A percentile compares a stretch with the other conserved stretches of the same genome.
These are phyloP conservation scores for Zasmidium cellare DNA, from an alignment of 2,329 filamentous ascomycete genomes.

Conservation along the genomic window DNA sequence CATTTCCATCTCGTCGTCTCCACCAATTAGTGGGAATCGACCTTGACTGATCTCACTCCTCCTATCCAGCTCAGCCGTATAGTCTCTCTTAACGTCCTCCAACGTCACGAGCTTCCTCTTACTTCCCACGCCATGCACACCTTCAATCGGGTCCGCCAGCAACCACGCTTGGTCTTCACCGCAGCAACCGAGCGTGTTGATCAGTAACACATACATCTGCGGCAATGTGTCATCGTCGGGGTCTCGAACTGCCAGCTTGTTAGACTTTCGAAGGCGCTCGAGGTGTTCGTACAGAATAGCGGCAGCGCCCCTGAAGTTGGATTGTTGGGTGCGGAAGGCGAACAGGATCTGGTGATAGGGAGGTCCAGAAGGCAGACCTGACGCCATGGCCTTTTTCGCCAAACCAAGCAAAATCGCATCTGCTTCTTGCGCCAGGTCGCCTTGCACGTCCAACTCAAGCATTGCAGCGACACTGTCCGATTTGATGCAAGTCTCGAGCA, in stretches of 20 bases:
- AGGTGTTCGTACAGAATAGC: conserved; percentile 58
- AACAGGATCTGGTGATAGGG: conserved; percentile 90
- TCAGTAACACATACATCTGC: conserved; percentile 81
- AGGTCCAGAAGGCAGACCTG: conserved; percentile 37
- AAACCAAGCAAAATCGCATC: conserved; percentile 75
- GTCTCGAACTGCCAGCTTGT: conserved; percentile 25
- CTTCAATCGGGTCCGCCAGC: conserved; percentile 52
- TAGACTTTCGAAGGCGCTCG: conserved; percentile 45
- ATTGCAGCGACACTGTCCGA: conserved; percentile 43
- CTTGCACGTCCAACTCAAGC: conserved; percentile 74
- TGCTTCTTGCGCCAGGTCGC: conserved; percentile 69
- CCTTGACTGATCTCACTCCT: conserved; percentile 86
- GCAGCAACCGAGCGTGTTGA: conserved; percentile 89
- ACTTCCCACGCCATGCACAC: conserved; percentile 36
- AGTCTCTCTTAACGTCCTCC: conserved; percentile 82
- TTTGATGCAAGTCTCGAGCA: conserved; percentile 52
- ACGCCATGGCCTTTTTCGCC: conserved; percentile 61
- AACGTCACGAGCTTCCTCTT: conserved; percentile 81
- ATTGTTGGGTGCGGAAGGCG: conserved; percentile 80
- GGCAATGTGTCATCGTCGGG: conserved; percentile 59
- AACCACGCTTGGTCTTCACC: conserved; percentile 81
- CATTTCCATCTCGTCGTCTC: conserved; percentile 37
- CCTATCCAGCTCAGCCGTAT: conserved; percentile 85
- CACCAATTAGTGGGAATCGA: conserved; percentile 70
- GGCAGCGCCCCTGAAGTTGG: conserved; percentile 79